Evolutionary conservation across 345 rosid genomes (phyloP).

Genomic region (Mercurialis annua): DNA sequence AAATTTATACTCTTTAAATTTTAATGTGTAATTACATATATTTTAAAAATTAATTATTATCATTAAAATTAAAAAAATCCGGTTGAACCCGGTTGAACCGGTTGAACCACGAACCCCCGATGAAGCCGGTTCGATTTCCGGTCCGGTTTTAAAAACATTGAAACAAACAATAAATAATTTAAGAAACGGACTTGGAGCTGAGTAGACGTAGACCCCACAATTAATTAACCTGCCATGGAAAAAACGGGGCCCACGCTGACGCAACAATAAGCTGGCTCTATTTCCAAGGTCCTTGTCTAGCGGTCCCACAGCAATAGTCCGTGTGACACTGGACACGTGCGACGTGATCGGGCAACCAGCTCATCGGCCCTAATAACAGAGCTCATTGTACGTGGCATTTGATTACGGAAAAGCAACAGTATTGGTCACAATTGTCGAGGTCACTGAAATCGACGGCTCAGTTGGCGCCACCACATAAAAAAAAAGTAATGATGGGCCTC

Average conservation of each 20-base stretch:
- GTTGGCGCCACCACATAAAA: background rate
- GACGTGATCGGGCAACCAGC: slow-evolving; percentile 11
- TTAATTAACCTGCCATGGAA: background rate
- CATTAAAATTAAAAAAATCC: no score
- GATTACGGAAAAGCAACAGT: background rate
- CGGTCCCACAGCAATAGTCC: slow-evolving; percentile 47
- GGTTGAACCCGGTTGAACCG: no score
- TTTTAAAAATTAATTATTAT: no score
- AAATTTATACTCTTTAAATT: no score
- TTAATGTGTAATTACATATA: no score
- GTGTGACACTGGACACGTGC: slow-evolving; percentile 29
- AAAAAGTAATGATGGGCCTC: background rate
- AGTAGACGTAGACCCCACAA: slow-evolving; percentile 21
- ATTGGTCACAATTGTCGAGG: background rate
- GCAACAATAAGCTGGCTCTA: slow-evolving; percentile 28
- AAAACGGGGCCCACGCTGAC: slow-evolving; percentile 10
- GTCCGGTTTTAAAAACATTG: no score
- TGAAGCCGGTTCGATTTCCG: no score
- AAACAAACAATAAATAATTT: background rate
- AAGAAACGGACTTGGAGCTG: slow-evolving; percentile 18
- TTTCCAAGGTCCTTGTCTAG: slow-evolving; percentile 35
- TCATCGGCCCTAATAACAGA: background rate
- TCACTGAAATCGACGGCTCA: slow-evolving; percentile 2
- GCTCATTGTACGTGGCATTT: slow-evolving; percentile 18
- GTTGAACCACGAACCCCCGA: no score